Evolutionary conservation across 2,329 filamentous ascomycete species (phyloP).

Genomic region (Phaeosphaeria sp.): DNA sequence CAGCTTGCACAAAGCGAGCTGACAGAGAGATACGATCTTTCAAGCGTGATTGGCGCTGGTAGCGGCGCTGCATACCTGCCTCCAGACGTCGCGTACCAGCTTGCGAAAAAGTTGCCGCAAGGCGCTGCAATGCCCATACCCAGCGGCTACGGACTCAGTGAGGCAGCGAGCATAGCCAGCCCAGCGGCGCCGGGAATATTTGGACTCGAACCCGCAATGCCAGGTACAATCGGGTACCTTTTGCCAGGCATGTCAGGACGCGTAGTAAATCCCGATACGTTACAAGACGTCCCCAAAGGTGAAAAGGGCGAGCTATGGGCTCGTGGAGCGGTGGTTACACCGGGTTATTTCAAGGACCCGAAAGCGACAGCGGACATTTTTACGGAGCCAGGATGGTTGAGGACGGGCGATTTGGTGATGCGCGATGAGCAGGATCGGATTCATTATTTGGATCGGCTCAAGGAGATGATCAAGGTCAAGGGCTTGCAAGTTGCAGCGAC

Average conservation of each 20-base stretch:
- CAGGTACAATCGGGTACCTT: slow-evolving; percentile 37
- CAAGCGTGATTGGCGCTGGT: slow-evolving; percentile 26
- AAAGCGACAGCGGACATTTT: slow-evolving; percentile 38
- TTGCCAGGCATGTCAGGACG: slow-evolving; percentile 38
- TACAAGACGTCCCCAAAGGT: slow-evolving; percentile 30
- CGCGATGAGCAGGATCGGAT: slow-evolving; percentile 34
- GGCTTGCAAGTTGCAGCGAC: slow-evolving; percentile 59
- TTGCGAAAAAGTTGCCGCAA: slow-evolving; percentile 36
- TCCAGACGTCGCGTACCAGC: slow-evolving; percentile 35
- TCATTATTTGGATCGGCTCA: slow-evolving; percentile 45
- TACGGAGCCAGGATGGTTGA: slow-evolving; percentile 33
- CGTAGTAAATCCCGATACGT: slow-evolving; percentile 36
- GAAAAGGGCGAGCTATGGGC: slow-evolving; percentile 39
- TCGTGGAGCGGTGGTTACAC: slow-evolving; percentile 35
- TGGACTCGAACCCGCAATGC: slow-evolving; percentile 26
- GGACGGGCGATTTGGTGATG: slow-evolving; percentile 37
- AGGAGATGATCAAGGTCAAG: slow-evolving; percentile 58
- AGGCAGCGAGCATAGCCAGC: slow-evolving; percentile 37
- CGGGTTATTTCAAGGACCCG: slow-evolving; percentile 39
- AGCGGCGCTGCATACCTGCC: slow-evolving; percentile 40
- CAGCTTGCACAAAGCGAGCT: slow-evolving; percentile 35
- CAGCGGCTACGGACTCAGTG: slow-evolving; percentile 37
- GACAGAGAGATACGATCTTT: slow-evolving; percentile 37
- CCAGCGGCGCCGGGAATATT: slow-evolving; percentile 34
- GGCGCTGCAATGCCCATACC: slow-evolving; percentile 30